Evolutionary conservation across 2,329 filamentous ascomycete species (phyloP).

Genomic region (Colletotrichum tanaceti): DNA sequence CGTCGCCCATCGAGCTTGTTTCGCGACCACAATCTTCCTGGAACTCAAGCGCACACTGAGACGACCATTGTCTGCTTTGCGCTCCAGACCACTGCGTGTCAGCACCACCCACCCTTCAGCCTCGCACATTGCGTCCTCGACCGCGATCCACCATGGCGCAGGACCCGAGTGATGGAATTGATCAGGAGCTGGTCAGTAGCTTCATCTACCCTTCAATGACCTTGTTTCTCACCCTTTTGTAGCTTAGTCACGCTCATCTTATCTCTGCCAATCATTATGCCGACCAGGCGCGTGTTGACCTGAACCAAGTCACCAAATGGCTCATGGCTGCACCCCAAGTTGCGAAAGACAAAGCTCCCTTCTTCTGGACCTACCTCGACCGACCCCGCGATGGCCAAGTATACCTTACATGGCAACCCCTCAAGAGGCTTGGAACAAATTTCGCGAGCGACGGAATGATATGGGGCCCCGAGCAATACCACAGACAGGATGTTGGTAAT

Average conservation of each 20-base stretch:
- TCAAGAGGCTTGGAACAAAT: conserved; percentile 74
- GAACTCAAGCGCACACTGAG: background rate
- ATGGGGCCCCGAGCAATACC: conserved; percentile 84
- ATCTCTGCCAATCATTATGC: conserved; percentile 87
- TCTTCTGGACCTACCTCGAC: conserved; percentile 94
- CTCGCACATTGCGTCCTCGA: background rate
- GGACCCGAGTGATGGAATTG: conserved; percentile 41
- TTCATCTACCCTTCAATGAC: conserved; percentile 50
- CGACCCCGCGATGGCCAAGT: conserved; percentile 84
- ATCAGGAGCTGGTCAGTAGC: conserved; percentile 39
- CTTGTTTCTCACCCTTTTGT: conserved; percentile 28
- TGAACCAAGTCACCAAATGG: conserved; percentile 84
- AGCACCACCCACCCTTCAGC: background rate
- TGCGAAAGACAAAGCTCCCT: conserved; percentile 83
- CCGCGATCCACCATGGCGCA: conserved; percentile 39
- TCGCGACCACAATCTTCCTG: no score
- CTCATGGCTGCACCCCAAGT: conserved; percentile 86
- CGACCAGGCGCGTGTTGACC: conserved; percentile 74
- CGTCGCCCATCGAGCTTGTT: background rate
- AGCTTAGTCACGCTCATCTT: conserved; percentile 92
- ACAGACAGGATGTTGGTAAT: conserved; percentile 76
- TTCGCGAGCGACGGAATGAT: conserved; percentile 94
- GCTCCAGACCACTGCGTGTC: conserved; percentile 1
- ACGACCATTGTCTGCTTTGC: background rate
- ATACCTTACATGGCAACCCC: conserved; percentile 89